Conservation (phyloP, 1,139 yeast species). For the Sugiyamaella japonica region DNA sequence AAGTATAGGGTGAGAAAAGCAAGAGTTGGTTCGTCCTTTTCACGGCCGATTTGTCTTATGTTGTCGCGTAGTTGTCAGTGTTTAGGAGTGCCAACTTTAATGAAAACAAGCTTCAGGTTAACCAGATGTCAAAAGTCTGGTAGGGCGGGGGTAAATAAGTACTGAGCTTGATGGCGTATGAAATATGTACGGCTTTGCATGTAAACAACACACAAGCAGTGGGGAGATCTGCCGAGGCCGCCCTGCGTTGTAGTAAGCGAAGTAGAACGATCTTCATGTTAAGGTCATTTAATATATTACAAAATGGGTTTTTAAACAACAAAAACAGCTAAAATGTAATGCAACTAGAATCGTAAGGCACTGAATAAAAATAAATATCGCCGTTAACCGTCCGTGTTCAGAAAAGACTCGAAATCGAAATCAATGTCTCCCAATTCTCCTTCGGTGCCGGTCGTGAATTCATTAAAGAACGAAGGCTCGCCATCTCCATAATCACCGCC, state of each 20-base stretch:
- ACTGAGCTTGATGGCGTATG: neutral
- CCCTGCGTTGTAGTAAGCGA: neutral
- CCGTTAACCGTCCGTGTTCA: slow-evolving; percentile 37
- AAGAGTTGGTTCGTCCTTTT: neutral
- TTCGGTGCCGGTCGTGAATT: slow-evolving; percentile 36
- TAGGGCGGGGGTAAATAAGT: slow-evolving; percentile 2
- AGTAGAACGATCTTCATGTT: too few relatives aligned
- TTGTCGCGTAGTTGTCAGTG: neutral
- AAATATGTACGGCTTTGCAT: slow-evolving; percentile 9
- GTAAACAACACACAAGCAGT: neutral
- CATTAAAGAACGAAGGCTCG: slow-evolving; percentile 31
- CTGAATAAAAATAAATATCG: neutral
- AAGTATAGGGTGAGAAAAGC: slow-evolving; percentile 10
- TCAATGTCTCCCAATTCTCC: slow-evolving; percentile 37
- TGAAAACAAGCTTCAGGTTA: neutral
- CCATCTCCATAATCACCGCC: slow-evolving; percentile 28
- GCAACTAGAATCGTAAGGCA: neutral
- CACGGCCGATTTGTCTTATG: neutral
- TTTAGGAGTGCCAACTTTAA: neutral
- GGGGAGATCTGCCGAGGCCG: slow-evolving; percentile 1
- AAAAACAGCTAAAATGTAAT: neutral
- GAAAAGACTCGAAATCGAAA: slow-evolving; percentile 40
- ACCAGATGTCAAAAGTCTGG: neutral
- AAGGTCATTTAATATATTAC: slow-evolving; percentile 4
- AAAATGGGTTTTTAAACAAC: neutral